phyloP scores from a whole-genome alignment of 306 rosid species.

The Lathyrus oleraceus region DNA sequence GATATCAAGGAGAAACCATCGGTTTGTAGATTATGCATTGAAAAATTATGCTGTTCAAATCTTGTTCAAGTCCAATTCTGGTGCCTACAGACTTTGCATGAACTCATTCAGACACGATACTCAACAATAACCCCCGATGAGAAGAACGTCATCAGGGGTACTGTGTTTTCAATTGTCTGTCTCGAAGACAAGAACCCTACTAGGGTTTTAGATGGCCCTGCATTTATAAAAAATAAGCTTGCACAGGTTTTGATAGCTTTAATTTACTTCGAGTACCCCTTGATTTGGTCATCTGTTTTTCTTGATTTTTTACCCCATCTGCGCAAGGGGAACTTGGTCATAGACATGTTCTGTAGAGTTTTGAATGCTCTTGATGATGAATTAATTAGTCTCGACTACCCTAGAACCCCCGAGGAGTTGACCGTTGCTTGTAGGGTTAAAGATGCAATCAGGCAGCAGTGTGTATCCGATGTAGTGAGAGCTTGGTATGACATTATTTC shows the following conservation, averaged over 20 bases:
- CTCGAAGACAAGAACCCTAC: constrained; percentile 56
- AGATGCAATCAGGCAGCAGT: constrained; percentile 91
- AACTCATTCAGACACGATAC: constrained; percentile 68
- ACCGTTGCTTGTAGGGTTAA: constrained; percentile 66
- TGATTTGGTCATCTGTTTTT: constrained; percentile 80
- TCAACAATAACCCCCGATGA: constrained; percentile 65
- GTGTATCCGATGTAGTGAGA: constrained; percentile 70
- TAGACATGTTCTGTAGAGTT: constrained; percentile 94
- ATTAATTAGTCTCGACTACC: constrained; percentile 79
- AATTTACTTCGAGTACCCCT: constrained; percentile 81
- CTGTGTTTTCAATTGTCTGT: constrained; percentile 78
- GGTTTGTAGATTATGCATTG: constrained; percentile 70
- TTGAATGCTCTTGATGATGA: constrained; percentile 87
- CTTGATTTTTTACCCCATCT: constrained; percentile 75
- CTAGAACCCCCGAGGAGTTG: constrained; percentile 69
- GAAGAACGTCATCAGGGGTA: constrained; percentile 67
- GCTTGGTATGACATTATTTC: constrained; percentile 78
- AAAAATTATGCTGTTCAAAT: constrained; percentile 67
- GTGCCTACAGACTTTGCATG: constrained; percentile 88
- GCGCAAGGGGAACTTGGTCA: constrained; percentile 69
- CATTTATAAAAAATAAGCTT: constrained; percentile 48
- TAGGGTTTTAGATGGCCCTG: constrained; percentile 75
- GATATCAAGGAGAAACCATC: constrained; percentile 66
- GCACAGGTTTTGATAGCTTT: constrained; percentile 74
- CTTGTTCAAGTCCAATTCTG: constrained; percentile 87